These are phyloP conservation scores for Saccharomycopsis lassenensis DNA, from an alignment of 805 yeast genomes.

Conservation along the genomic window DNA sequence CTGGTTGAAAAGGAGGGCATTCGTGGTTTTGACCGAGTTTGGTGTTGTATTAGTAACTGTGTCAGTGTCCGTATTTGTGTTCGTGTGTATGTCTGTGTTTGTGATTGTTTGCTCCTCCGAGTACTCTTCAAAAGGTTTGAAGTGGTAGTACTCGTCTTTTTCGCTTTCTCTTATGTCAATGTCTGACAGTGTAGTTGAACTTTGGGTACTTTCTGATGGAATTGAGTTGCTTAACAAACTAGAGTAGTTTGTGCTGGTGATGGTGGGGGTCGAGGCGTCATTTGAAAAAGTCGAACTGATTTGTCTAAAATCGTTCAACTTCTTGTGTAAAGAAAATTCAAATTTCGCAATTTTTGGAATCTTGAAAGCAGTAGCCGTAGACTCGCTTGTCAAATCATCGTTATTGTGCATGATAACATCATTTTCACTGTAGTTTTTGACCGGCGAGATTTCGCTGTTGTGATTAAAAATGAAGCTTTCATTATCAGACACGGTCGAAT, in stretches of 20 bases:
- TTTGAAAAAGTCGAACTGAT: neutral
- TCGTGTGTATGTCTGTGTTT: no score
- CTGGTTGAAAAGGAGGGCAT: no score
- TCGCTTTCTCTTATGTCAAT: neutral
- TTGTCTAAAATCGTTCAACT: neutral
- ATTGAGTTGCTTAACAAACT: neutral
- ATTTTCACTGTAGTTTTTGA: slow-evolving; percentile 14
- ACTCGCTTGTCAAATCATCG: neutral
- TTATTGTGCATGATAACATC: neutral
- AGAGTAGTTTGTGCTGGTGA: neutral
- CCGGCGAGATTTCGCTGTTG: slow-evolving; percentile 14
- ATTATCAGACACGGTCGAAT: slow-evolving; percentile 1
- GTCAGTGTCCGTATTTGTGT: no score
- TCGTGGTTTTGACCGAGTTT: no score
- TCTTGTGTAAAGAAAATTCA: slow-evolving; percentile 7
- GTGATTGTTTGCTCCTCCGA: no score
- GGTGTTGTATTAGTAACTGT: no score
- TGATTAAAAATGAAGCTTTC: slow-evolving; percentile 12
- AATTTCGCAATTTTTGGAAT: slow-evolving; percentile 7
- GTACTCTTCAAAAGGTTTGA: slow-evolving; percentile 17
- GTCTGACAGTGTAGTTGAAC: neutral
- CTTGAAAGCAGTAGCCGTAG: neutral
- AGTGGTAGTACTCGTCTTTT: slow-evolving; percentile 13
- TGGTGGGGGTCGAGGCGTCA: neutral
- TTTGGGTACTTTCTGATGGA: neutral